Base-by-base conservation (phyloP, 805 yeast genomes). In the Wickerhamiella galacta region DNA sequence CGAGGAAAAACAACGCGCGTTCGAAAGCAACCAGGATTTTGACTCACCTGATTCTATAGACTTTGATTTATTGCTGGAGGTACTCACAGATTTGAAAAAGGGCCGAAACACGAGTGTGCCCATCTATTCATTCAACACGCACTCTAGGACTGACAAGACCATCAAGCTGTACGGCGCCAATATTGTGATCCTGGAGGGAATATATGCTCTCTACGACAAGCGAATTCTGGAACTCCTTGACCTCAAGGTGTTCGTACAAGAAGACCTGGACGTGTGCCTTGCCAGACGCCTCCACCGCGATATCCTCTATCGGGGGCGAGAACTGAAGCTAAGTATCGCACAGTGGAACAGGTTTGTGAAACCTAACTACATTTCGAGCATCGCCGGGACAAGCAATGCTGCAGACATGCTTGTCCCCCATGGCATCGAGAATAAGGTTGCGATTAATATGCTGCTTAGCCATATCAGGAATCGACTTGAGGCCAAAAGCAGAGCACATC, bases 311-410 rank as follows among this genome's bases (percentile, higher is more conserved):
- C 62, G 98, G 39, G 94, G 93, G 1, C 61, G 98, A 38, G 94
- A 85, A 45, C 58, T 85, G 22, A 62, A 57, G 4, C 93, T 94
- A 1, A 77, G 85, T 12, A 64, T 90, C 38, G 66, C 70, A 42
- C 98, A 90, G 49, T 90, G 96, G 96, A 75, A 79, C 41, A 54
- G 60, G 17, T 85, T 75, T 52, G 98, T 90, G 18, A 90, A 87
- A 52, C 98, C 98, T 5, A 81, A 82, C 51, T 83, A 92, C 6
- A 83, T 75, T 16, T 57, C 72, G 25, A 69, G 66, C 44, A 75
- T 87, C 11, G 67, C 64, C 33, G 90, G 92, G 1, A 77, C 92
- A 0, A 68, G 77, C 73, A 60, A 66, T 29, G 62, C 63, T 36
- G 94, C 96, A 0, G 93, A 90, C 52, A 65, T 87, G 37, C 72